Base-by-base conservation (phyloP, 2,329 filamentous ascomycete species). In the Trichoderma harzianum region DNA sequence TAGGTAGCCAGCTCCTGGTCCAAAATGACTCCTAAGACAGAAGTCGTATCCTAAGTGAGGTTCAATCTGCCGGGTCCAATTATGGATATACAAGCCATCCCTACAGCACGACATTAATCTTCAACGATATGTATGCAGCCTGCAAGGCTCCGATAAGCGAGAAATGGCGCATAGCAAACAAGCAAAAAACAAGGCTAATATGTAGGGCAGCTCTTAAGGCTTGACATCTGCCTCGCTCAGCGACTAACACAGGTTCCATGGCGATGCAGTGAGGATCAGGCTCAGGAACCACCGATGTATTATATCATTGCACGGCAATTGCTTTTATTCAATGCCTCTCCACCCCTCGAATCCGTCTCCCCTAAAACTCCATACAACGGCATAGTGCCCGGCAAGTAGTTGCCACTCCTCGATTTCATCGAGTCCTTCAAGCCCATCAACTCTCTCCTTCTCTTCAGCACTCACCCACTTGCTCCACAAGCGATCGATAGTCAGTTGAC, bases 401-500 rank as follows among this genome's bases (percentile, higher is more conserved):
- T 91, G 87, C 92, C 96, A 97, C 83, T 99, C 96, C 82, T 99
- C 96, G 28, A 98, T 87, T 82, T 99, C 96, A 82, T 99, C 96
- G 74, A 99, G 81, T 77, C 96, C 94, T 80, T 99, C 95, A 30
- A 98, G 80, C 12, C 84, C 82, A 74, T 95, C 91, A 1, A 98
- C 89, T 62, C 95, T 86, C 77, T 93, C 91, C 81, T 93, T 95
- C 82, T 98, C 95, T 2, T 84, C 83, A 1, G 85, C 78, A 0
- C 79, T 78, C 3, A 97, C 85, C 94, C 95, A 98, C 1, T 82
- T 82, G 66, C 91, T 87, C 91, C 93, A 98, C 47, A 97, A 88
- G n/a, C 80, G 76, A 67, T 84, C 82, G 51, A 89, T 82, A 0
- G 86, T 86, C 64, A 82, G 79, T 43, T 82, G 82, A n/a, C 78